These are phyloP conservation scores for Andalucia godoyi DNA, from an alignment of 78 protist species.

Conservation along the genomic window DNA sequence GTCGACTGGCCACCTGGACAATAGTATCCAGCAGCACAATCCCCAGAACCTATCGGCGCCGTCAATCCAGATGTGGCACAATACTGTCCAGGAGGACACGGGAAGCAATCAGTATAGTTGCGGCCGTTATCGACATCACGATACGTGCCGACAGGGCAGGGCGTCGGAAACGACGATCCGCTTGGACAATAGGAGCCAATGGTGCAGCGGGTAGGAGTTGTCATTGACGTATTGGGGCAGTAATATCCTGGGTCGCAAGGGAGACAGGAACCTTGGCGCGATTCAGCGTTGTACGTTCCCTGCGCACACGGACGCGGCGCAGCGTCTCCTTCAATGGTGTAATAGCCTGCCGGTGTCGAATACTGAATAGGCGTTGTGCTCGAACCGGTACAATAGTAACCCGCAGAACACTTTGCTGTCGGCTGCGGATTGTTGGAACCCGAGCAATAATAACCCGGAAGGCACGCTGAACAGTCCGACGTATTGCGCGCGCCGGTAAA, in stretches of 20 bases:
- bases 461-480: neutral
- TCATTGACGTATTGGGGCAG: constrained; percentile 10
- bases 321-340: constrained; percentile 8
- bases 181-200: constrained; percentile 24
- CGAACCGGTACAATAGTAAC: constrained; percentile 17
- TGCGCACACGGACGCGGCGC: constrained; percentile 8
- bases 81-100: too few species aligned
- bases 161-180: constrained; percentile 8
- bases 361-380: neutral
- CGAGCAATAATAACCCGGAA: constrained; percentile 1
- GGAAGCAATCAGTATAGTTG: too few species aligned
- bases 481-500: too few species aligned
- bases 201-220: neutral
- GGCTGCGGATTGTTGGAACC: neutral
- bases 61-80: neutral
- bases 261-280: constrained; percentile 4
- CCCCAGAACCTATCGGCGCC: neutral
- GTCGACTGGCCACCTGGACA: neutral
- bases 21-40: neutral
- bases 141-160: too few species aligned
- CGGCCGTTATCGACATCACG: too few species aligned
- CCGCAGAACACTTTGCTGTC: constrained; percentile 26
- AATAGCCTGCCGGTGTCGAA: constrained; percentile 14
- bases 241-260: constrained; percentile 18
- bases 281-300: constrained; percentile 15